These are phyloP conservation scores for Umbilicaria muhlenbergii DNA, from an alignment of 495 filamentous ascomycete species.

Conservation along the genomic window DNA sequence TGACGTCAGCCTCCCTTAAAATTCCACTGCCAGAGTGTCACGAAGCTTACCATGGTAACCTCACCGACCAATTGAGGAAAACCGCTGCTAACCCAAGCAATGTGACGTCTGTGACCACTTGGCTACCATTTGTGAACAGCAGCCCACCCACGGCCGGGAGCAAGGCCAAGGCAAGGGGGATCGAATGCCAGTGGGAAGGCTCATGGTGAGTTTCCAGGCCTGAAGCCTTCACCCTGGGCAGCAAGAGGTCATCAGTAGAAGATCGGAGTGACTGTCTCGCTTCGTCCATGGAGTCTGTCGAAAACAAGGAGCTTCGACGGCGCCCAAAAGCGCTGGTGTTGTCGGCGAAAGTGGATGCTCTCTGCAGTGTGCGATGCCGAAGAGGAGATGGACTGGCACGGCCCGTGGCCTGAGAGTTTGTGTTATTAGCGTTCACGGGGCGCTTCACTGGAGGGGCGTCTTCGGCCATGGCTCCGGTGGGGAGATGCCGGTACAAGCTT, in stretches of 20 bases:
- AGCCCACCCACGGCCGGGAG: conserved; percentile 74
- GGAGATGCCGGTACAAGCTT: too few species aligned
- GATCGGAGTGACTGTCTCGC: conserved; percentile 48
- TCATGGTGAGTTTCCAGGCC: conserved; percentile 22
- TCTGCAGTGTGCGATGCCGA: conserved; percentile 26
- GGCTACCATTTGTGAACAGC: conserved; percentile 69
- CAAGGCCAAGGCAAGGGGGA: conserved; percentile 67
- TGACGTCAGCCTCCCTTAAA: neutral
- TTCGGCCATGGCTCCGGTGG: conserved; percentile 2
- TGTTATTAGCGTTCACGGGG: neutral
- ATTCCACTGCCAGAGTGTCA: neutral
- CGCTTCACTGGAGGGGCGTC: conserved; percentile 1
- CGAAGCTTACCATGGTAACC: conserved; percentile 60
- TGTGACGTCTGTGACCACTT: conserved; percentile 70
- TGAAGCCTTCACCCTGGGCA: conserved; percentile 36
- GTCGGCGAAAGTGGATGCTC: conserved; percentile 27
- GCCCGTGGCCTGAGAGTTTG: conserved; percentile 1
- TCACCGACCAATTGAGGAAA: conserved; percentile 88
- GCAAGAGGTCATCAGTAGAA: conserved; percentile 57
- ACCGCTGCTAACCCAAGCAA: conserved; percentile 63
- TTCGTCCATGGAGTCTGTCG: conserved; percentile 48
- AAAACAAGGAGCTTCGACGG: conserved; percentile 61
- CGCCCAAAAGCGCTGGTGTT: conserved; percentile 19
- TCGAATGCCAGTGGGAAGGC: conserved; percentile 54
- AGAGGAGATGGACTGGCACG: conserved; percentile 13